Percentiles rank a stretch among this genome's conserved stretches.
Conservation (phyloP, 202 grass and related monocot genomes). For the Schoenoplectus tabernaemontani region DNA sequence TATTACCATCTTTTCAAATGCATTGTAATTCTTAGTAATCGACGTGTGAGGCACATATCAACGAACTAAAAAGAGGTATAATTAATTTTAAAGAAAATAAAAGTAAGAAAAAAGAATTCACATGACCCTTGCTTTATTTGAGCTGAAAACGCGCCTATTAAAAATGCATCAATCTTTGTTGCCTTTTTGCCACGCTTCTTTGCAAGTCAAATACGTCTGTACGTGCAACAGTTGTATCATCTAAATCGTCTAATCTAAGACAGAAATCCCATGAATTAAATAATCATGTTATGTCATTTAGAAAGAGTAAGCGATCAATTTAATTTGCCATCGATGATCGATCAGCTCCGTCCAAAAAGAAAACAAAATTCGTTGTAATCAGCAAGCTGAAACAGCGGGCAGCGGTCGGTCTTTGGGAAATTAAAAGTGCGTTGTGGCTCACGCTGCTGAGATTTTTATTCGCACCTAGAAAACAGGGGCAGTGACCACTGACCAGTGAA, state of each 20-base stretch:
- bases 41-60: neutral
- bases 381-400: neutral
- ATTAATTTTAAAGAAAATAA: neutral
- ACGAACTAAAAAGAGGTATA: neutral
- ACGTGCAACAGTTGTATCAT: neutral
- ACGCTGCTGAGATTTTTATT: neutral
- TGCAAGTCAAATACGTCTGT: too few relatives aligned
- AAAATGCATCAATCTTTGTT: neutral
- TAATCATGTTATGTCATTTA: too few relatives aligned
- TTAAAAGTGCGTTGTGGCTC: neutral
- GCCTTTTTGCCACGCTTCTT: neutral
- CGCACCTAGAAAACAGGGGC: neutral
- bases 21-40: neutral
- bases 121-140: too few relatives aligned
- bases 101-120: neutral
- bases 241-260: neutral
- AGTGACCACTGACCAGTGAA: too few relatives aligned
- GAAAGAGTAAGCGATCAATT: too few relatives aligned
- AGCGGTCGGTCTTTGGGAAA: slow-evolving; percentile 12
- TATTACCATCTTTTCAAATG: neutral
- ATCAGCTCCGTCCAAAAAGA: neutral
- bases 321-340: too few relatives aligned
- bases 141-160: neutral
- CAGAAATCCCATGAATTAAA: too few relatives aligned
- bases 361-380: too few relatives aligned